phyloP scores from a whole-genome alignment of 2,329 filamentous ascomycete species.

The Zopfia rhizophila region DNA sequence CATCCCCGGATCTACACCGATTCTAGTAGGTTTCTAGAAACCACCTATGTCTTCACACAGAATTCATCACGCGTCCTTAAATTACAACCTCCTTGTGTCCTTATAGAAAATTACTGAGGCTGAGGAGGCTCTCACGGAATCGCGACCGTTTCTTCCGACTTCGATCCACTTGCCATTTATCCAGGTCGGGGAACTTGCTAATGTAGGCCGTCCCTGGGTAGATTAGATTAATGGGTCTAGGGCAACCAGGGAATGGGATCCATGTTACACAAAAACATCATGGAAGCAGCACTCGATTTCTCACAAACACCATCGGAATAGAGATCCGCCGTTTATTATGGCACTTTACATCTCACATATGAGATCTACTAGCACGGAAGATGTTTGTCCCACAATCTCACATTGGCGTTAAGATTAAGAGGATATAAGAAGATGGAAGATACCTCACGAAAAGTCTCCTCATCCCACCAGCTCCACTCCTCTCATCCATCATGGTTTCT shows the following conservation, averaged over 20 bases:
- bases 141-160: slow-evolving; percentile 15
- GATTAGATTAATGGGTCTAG: slow-evolving; percentile 16
- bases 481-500: slow-evolving; percentile 54
- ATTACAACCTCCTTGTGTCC: slow-evolving; percentile 6
- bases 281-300: slow-evolving; percentile 3
- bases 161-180: slow-evolving; percentile 14
- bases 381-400: neutral
- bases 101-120: slow-evolving; percentile 15
- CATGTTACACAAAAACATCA: slow-evolving; percentile 13
- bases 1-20: slow-evolving; percentile 16
- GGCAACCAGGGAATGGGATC: slow-evolving; percentile 3
- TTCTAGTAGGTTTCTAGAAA: slow-evolving; percentile 20
- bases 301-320: slow-evolving; percentile 10
- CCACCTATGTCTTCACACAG: neutral
- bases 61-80: neutral
- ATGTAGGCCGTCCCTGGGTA: slow-evolving; percentile 6
- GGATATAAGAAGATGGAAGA: slow-evolving; percentile 10
- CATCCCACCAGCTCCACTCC: slow-evolving; percentile 8
- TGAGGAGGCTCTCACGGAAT: slow-evolving; percentile 11
- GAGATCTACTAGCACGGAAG: too few relatives aligned
- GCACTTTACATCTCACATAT: slow-evolving; percentile 10
- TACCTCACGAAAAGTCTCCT: slow-evolving; percentile 2
- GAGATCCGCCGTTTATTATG: slow-evolving; percentile 19
- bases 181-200: slow-evolving; percentile 1
- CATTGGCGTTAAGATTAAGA: neutral